Evolutionary conservation across 768 basidiomycete genomes (phyloP).

Genomic region (Gymnopilus dilepis): DNA sequence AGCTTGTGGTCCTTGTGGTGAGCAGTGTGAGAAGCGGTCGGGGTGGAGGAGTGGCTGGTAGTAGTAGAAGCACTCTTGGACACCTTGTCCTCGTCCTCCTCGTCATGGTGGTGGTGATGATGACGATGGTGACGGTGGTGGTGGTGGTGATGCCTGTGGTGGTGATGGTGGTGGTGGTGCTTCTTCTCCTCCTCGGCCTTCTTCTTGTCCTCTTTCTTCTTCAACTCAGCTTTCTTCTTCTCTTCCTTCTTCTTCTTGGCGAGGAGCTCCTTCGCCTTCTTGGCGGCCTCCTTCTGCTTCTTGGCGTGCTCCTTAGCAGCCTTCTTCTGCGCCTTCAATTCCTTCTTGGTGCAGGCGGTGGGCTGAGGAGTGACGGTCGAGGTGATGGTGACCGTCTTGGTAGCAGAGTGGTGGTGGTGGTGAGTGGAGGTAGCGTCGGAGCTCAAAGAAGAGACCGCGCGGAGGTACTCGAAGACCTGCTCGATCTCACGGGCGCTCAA

Average conservation of each 20-base stretch:
- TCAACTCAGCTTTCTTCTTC: slow-evolving; percentile 2
- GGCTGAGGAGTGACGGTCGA: slow-evolving; percentile 24
- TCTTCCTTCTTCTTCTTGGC: slow-evolving; percentile 18
- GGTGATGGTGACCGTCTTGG: slow-evolving; percentile 24
- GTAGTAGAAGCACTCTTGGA: not conserved
- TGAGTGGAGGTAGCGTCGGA: slow-evolving; percentile 14
- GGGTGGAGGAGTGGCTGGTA: slow-evolving; percentile 1
- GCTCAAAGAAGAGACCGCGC: slow-evolving; percentile 13
- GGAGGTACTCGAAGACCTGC: slow-evolving; percentile 26
- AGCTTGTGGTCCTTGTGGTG: slow-evolving; percentile 10
- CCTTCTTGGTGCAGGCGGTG: slow-evolving; percentile 27
- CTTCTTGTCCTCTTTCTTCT: slow-evolving; percentile 11
- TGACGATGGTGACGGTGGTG: slow-evolving; percentile 8
- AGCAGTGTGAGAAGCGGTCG: slow-evolving; percentile 19
- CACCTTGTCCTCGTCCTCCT: not conserved
- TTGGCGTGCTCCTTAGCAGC: slow-evolving; percentile 17
- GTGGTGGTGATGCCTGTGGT: slow-evolving; percentile 13
- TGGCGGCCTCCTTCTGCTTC: slow-evolving; percentile 20
- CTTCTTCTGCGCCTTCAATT: slow-evolving; percentile 24
- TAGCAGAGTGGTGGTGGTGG: slow-evolving; percentile 16
- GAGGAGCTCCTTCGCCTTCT: slow-evolving; percentile 20
- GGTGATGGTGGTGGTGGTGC: slow-evolving; percentile 5
- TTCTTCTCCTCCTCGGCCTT: not conserved
- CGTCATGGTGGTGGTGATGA: slow-evolving; percentile 11
- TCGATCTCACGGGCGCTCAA: slow-evolving; percentile 32